Evolutionary conservation across 139 green algal species (phyloP), one percentile per base, ranked within the genome.

Genomic region (Trebouxia sp.): DNA sequence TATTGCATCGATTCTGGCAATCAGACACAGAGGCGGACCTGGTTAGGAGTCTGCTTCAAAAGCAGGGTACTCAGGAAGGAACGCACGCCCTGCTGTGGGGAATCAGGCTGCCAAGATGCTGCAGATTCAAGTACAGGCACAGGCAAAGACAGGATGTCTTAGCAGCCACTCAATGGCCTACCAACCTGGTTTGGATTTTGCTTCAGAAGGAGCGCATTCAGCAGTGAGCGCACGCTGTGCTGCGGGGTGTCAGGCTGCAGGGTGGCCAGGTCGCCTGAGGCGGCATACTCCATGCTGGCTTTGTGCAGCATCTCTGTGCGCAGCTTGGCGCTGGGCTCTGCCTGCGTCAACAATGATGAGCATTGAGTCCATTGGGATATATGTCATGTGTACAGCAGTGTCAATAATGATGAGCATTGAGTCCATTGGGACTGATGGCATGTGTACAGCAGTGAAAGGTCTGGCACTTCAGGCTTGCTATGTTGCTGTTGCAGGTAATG

Each of bases 221-320:
- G 2, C 2, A 58, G 50, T 17, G 50, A 22, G 3, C 50, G 26
- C 20, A 17, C 50, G 26, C 20, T 17, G 50, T 58, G 4, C 48
- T 12, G 14, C 12, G 48, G 48, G 14, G 67, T 55, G 67, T 51
- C 69, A 39, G 69, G 69, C 69, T 55, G 69, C 69, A 77, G 28
- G 5, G 41, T 32, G 20, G 28, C 69, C 41, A 77, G 24, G 42
- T 77, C 69, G 0, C 41, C 41, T 26, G 69, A 51, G 22, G 69
- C 38, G 10, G 39, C 39, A 26, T 77, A 77, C 9, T 77, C 69
- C 41, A 77, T 56, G 2, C 41, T 56, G 24, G 69, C 69, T 28
- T 55, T 51, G 24, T 35, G 42, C 22, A 77, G 69, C 41, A 41
- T 32, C 22, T 77, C 69, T 24, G 69, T 53, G 4, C 69, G 17